These are phyloP conservation scores for Calonectria henricotiae DNA, from an alignment of 2,329 filamentous ascomycete genomes.

Conservation along the genomic window DNA sequence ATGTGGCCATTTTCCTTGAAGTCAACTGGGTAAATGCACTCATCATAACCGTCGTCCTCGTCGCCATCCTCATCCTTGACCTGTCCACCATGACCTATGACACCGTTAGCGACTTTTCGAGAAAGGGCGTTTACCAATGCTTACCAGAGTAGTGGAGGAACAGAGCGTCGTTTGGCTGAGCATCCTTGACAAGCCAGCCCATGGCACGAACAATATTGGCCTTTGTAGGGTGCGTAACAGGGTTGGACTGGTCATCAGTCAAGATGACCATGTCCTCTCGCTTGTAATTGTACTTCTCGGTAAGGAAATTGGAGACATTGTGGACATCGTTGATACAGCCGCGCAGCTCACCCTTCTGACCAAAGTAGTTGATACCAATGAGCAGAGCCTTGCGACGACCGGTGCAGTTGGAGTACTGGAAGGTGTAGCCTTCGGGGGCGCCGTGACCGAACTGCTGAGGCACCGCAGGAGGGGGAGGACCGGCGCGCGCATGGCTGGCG, in stretches of 20 bases:
- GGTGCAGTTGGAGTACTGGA: constrained; percentile 84
- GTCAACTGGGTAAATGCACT: constrained; percentile 86
- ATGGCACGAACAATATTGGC: constrained; percentile 82
- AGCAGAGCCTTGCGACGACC: constrained; percentile 82
- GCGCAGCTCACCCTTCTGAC: constrained; percentile 79
- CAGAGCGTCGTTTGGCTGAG: constrained; percentile 81
- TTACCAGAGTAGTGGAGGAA: constrained; percentile 84
- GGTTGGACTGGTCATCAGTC: constrained; percentile 82
- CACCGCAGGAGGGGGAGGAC: constrained; percentile 65
- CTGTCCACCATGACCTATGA: constrained; percentile 81
- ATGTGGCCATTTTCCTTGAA: constrained; percentile 80
- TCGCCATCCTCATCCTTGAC: constrained; percentile 82
- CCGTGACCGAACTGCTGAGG: constrained; percentile 77
- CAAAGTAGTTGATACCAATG: constrained; percentile 88
- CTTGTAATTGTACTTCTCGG: constrained; percentile 79
- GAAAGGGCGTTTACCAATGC: constrained; percentile 32
- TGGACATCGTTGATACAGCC: constrained; percentile 88
- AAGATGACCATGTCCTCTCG: constrained; percentile 86
- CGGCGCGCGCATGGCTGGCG: constrained; percentile 53
- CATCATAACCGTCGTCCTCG: constrained; percentile 84
- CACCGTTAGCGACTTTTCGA: constrained; percentile 28
- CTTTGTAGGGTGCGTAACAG: constrained; percentile 82
- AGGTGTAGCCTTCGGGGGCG: constrained; percentile 79
- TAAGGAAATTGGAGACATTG: constrained; percentile 82
- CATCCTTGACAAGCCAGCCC: constrained; percentile 82